Evolutionary conservation across 202 grass and related monocot genomes (phyloP).

Genomic region (Alloteropsis angusta): DNA sequence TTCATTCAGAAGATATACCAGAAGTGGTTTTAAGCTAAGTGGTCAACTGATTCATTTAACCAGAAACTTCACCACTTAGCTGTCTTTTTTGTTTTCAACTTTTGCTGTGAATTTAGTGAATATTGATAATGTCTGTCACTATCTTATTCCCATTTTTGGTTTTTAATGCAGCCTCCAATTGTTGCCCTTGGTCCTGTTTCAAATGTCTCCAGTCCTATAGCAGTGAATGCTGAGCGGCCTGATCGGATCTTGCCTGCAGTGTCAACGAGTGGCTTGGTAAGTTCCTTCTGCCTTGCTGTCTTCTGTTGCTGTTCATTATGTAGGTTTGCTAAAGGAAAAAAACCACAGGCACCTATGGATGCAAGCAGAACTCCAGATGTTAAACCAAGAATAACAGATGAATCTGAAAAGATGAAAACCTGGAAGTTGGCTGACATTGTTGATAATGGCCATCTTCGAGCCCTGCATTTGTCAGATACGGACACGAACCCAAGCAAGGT

Average conservation of each 20-base stretch:
- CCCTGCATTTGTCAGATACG: slow-evolving; percentile 60
- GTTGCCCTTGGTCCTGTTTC: slow-evolving; percentile 66
- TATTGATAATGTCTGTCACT: neutral
- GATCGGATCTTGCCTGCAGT: slow-evolving; percentile 85
- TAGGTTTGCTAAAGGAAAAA: slow-evolving; percentile 29
- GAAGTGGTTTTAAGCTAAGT: neutral
- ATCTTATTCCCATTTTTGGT: slow-evolving; percentile 1
- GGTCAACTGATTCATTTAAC: neutral
- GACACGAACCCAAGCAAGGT: slow-evolving; percentile 63
- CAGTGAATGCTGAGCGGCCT: slow-evolving; percentile 61
- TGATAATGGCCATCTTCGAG: slow-evolving; percentile 66
- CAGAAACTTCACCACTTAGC: neutral
- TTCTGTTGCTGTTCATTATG: slow-evolving; percentile 19
- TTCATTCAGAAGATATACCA: neutral
- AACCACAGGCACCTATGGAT: slow-evolving; percentile 69
- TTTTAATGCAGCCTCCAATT: slow-evolving; percentile 62
- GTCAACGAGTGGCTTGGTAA: slow-evolving; percentile 85
- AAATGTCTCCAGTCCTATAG: slow-evolving; percentile 78
- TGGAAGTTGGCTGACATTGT: slow-evolving; percentile 85
- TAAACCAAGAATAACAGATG: slow-evolving; percentile 83
- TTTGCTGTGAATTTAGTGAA: neutral
- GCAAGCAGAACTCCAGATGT: slow-evolving; percentile 57
- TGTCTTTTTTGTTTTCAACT: neutral
- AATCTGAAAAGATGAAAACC: slow-evolving; percentile 72
- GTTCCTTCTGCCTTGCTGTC: slow-evolving; percentile 26